Base-by-base conservation (phyloP, 2,329 filamentous ascomycete species). In the Fusarium sp. region DNA sequence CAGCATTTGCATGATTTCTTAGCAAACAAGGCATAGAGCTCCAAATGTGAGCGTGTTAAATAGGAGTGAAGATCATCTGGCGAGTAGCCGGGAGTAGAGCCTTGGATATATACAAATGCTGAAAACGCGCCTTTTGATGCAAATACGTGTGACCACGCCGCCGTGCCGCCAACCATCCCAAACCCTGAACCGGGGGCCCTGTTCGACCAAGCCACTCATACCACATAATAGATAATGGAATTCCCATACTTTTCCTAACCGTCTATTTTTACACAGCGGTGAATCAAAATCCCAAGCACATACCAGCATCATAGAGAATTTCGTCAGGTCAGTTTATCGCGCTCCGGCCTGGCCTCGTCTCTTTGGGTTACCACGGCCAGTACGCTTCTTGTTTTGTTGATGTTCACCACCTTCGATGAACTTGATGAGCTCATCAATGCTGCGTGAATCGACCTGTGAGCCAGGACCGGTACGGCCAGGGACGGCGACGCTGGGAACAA, bases 361-460 rank as follows among this genome's bases (percentile, higher is more conserved):
- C 79, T 88, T 89, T 13, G 86, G 86, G 67, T 87, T 88, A 67
- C 81, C 82, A 27, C 84, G 82, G 52, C 81, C 79, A 39, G 83
- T 76, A 48, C 84, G 82, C 78, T 88, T 88, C 80, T 89, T 90
- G n/a, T 80, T 78, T 56, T 82, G 81, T 74, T 84, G 82, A 64
- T 83, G 81, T 54, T 88, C 86, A 17, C 79, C 83, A 43, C 94
- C 95, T 79, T 98, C 96, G 71, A 99, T 98, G 80, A 95, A 98
- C 79, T 92, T 93, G 77, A 99, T 85, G 40, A 99, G 83, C 78
- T 99, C 95, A 73, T 98, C 94, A 67, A 99, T 94, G 81, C 90
- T 97, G 73, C 94, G 87, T 56, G 90, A 88, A 77, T 96, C 93
- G 47, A 94, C 82, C 52, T 78, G 75, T 7, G 78, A 72, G 4